Percentiles rank a stretch among this genome's conserved stretches.
Evolutionary conservation across 2,329 filamentous ascomycete species (phyloP).

Genomic region (Monilinia vaccinii-corymbosi): DNA sequence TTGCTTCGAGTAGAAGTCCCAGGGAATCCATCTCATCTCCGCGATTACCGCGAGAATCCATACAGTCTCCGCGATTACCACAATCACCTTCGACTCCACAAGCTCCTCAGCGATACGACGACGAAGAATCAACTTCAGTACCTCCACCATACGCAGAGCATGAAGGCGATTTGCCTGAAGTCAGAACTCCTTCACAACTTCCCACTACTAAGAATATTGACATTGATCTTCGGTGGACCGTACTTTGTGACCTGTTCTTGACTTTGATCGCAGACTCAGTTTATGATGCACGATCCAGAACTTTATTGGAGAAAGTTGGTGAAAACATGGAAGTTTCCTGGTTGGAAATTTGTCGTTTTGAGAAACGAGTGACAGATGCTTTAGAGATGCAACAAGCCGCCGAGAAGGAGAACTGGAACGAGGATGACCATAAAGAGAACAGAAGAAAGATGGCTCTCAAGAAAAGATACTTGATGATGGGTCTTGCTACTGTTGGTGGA

Average conservation of each 20-base stretch:
- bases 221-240: slow-evolving; percentile 93
- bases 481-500: slow-evolving; percentile 88
- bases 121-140: slow-evolving; percentile 41
- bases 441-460: slow-evolving; percentile 75
- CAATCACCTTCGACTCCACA: no score
- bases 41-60: slow-evolving; percentile 11
- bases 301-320: slow-evolving; percentile 75
- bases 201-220: slow-evolving; percentile 77
- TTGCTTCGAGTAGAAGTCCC: slow-evolving; percentile 24
- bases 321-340: slow-evolving; percentile 72
- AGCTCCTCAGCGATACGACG: slow-evolving; percentile 17
- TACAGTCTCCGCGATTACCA: slow-evolving; percentile 12
- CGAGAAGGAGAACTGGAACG: slow-evolving; percentile 95
- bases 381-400: slow-evolving; percentile 95
- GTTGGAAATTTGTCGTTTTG: slow-evolving; percentile 92
- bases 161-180: slow-evolving; percentile 62
- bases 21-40: slow-evolving; percentile 33
- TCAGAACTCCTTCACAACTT: slow-evolving; percentile 74
- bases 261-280: slow-evolving; percentile 92
- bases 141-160: slow-evolving; percentile 55
- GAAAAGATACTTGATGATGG: slow-evolving; percentile 87
- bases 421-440: slow-evolving; percentile 84
- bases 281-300: slow-evolving; percentile 83
- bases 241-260: slow-evolving; percentile 90
- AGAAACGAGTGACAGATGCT: slow-evolving; percentile 93